Percentiles rank a stretch among this genome's conserved stretches.
phyloP scores from a whole-genome alignment of 2,329 filamentous ascomycete genomes.

The Dothiorella sarmentorum region DNA sequence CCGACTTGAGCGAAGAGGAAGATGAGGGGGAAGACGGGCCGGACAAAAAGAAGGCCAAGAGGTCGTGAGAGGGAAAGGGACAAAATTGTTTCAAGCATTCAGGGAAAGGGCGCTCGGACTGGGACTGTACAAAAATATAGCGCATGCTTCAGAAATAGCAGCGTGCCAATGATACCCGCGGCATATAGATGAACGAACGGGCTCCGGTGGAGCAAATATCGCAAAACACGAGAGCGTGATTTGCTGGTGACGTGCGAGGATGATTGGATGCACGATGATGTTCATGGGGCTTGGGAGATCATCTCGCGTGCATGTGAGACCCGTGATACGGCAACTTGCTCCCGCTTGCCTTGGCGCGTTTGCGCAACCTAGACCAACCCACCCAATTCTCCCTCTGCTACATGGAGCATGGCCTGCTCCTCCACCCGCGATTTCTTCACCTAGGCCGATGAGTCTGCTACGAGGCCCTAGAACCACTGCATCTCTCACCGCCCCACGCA shows the following conservation, averaged over 20 bases:
- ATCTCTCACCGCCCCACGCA: neutral
- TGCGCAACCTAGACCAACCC: neutral
- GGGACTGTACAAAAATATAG: neutral
- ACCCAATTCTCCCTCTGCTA: neutral
- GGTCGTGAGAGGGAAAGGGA: slow-evolving; percentile 3
- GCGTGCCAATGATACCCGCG: slow-evolving; percentile 5
- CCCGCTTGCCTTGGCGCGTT: neutral
- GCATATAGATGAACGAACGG: neutral
- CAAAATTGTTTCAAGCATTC: neutral
- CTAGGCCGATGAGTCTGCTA: slow-evolving; percentile 11
- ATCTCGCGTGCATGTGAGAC: slow-evolving; percentile 10
- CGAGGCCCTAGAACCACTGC: neutral
- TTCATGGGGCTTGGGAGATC: neutral
- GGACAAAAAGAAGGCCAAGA: slow-evolving; percentile 56
- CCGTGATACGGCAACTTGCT: neutral
- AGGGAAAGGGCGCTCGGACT: neutral
- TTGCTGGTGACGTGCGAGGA: neutral
- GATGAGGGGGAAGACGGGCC: slow-evolving; percentile 61
- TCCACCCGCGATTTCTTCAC: neutral
- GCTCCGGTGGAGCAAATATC: slow-evolving; percentile 4
- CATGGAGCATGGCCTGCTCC: slow-evolving; percentile 1
- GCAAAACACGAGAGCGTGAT: neutral
- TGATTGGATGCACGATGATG: slow-evolving; percentile 9
- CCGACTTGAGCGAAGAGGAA: slow-evolving; percentile 78
- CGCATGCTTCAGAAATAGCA: neutral